These are phyloP conservation scores for Periglandula ipomoeae DNA, from an alignment of 2,329 filamentous ascomycete species.

Conservation along the genomic window DNA sequence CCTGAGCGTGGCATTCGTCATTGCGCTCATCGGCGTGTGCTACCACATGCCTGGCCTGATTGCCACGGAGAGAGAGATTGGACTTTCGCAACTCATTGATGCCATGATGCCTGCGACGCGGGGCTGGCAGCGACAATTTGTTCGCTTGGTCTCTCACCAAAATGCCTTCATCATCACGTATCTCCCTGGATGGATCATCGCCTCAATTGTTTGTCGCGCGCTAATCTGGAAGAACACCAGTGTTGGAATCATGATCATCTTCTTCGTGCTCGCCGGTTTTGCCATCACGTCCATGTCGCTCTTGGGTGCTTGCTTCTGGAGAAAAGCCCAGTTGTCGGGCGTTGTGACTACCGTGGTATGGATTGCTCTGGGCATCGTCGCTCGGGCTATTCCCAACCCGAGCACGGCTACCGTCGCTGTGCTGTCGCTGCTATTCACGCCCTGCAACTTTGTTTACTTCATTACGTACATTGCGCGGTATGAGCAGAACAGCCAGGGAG, in stretches of 20 bases:
- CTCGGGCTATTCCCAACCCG: conserved; percentile 61
- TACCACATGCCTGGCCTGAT: conserved; percentile 85
- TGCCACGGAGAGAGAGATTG: conserved; percentile 74
- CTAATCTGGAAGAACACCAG: conserved; percentile 58
- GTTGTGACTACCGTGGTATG: conserved; percentile 68
- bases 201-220: conserved; percentile 52
- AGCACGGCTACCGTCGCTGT: conserved; percentile 56
- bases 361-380: conserved; percentile 70
- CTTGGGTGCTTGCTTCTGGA: conserved; percentile 75
- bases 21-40: conserved; percentile 58
- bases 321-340: conserved; percentile 77
- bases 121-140: conserved; percentile 65
- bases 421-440: conserved; percentile 69
- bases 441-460: conserved; percentile 83
- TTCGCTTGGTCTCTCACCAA: conserved; percentile 47
- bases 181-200: conserved; percentile 72
- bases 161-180: conserved; percentile 71
- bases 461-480: conserved; percentile 67
- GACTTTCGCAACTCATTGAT: conserved; percentile 82
- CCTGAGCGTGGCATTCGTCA: conserved; percentile 57
- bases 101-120: conserved; percentile 73
- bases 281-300: conserved; percentile 73
- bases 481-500: conserved; percentile 51
- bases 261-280: conserved; percentile 67
- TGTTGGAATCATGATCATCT: conserved; percentile 58